Base-by-base conservation (phyloP, 305 asterid species). In the Solanum hybrid region DNA sequence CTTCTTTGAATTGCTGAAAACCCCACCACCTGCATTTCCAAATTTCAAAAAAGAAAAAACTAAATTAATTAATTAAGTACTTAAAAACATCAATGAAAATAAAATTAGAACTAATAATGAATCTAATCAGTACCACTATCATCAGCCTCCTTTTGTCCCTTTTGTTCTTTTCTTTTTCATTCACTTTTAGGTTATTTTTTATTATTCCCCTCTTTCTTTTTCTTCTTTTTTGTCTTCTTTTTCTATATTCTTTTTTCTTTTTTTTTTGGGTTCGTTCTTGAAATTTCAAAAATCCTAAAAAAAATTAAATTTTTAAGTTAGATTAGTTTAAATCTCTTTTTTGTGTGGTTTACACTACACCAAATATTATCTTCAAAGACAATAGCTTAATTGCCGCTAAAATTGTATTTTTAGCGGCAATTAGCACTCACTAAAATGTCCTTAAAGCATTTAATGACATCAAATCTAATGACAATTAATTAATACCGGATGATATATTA, bases 1-100 rank as follows among this genome's bases (percentile, higher is more conserved):
- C 94, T 96, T 91, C 87, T 91, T 81, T 88, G 89, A 86, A 93
- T 92, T 86, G 92, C 89, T 89, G 88, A 79, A 92, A 90, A 78
- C 93, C 93, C 93, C 93, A 94, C 88, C 92, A 94, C 94, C 97
- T 96, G 95, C 95, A 93, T 84, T 89, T 32, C 33, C 33, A 32
- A 32, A 32, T 32, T 32, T 31, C 34, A 32, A 88, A 31, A 77
- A 0, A 81, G 82, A 10, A 90, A 89, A 83, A 92, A 92, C 91
- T 89, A 90, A 82, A 82, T 65, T 68, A 81, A 82, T 39, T 10
- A 79, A 45, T 45, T 14, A 38, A 29, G 6, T 81, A 45, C 87
- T 36, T 34, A 29, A 45, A 17, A 45, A 10, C 10, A 34, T 33
- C 20, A 79, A 78, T 34, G 51, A 79, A 9, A 78, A 32, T 78